Base-by-base conservation (phyloP, 495 filamentous ascomycete species). In the Stereocaulon alpinum region DNA sequence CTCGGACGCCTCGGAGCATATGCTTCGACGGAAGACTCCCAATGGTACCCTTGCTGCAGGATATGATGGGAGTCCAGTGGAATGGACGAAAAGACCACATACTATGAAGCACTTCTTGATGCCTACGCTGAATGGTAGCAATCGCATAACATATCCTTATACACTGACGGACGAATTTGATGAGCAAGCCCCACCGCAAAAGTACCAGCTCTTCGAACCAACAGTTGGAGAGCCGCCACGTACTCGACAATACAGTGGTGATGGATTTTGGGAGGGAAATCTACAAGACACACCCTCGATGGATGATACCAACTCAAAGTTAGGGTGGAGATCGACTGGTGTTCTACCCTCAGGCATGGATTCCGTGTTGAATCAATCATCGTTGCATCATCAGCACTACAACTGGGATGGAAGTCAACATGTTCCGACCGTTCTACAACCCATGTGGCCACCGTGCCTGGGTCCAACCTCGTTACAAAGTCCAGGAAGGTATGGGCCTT, bases 11-110 rank as follows among this genome's bases (percentile, higher is more conserved):
- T 71, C 67, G 6, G 91, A 96, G 71, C 84, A 97, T 71, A 86
- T 89, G 56, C 76, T 98, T 43, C 80, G 93, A 61, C 82, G 93
- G 50, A 98, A 98, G 69, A 97, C 93, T 10, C 93, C 93, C 11
- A 94, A 86, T 64, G 93, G 93, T 24, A 96, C 91, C 20, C 79
- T 98, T 56, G 87, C 90, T 55, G 91, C 88, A 58, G 92, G 90
- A 15, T 98, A 98, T 67, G 92, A 97, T 79, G 92, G 89, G 12
- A 89, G 87, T 7, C 81, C 85, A 2, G 76, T 83, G 30, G 88
- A 93, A 68, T 83, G 85, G 67, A 81, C 80, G 4, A 81, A 83
- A 20, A 87, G 88, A 48, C 88, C 89, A 40, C 89, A 87, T 51
- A 82, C 87, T 3, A 73, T 81, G 32, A 98, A 97, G 71, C 91